Evolutionary conservation across 2,329 filamentous ascomycete species (phyloP).

Genomic region (Thermochaetoides dissita): DNA sequence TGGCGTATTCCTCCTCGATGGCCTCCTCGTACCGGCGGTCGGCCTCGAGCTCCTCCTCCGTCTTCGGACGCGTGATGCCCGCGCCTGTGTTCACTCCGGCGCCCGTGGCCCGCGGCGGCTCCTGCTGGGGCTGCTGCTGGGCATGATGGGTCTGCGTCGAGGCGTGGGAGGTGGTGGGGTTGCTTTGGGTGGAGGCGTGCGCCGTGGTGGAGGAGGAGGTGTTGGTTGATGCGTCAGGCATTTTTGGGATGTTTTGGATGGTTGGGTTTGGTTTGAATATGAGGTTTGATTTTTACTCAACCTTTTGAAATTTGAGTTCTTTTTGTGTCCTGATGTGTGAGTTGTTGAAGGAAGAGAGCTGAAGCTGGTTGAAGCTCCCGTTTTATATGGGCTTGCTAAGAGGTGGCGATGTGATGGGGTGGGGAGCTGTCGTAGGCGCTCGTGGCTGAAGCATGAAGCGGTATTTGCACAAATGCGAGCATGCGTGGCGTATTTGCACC

Average conservation of each 20-base stretch:
- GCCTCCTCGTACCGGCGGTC: conserved; percentile 36
- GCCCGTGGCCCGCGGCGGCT: conserved; percentile 19
- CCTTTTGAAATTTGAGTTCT: too few species aligned
- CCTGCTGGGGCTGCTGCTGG: not conserved
- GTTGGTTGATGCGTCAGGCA: not conserved
- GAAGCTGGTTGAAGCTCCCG: too few species aligned
- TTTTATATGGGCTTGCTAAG: too few species aligned
- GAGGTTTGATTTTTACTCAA: not conserved
- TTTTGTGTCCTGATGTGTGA: too few species aligned
- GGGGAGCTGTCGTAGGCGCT: too few species aligned
- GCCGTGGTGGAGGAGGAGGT: not conserved
- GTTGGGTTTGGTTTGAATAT: not conserved
- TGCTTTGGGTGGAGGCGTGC: not conserved
- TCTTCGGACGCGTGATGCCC: conserved; percentile 32
- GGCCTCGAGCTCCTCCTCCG: conserved; percentile 34
- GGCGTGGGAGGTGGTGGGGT: not conserved
- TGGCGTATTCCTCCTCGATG: conserved; percentile 43
- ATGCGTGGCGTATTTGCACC: too few species aligned
- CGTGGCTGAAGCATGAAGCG: too few species aligned
- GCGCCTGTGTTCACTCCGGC: conserved; percentile 37
- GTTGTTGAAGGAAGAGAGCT: not conserved
- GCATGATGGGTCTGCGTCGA: not conserved
- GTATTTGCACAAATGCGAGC: too few species aligned
- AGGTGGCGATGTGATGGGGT: too few species aligned
- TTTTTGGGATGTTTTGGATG: not conserved